Conservation (phyloP, 1,284 basidiomycete genomes). For the Filobasidium uniguttulatum region DNA sequence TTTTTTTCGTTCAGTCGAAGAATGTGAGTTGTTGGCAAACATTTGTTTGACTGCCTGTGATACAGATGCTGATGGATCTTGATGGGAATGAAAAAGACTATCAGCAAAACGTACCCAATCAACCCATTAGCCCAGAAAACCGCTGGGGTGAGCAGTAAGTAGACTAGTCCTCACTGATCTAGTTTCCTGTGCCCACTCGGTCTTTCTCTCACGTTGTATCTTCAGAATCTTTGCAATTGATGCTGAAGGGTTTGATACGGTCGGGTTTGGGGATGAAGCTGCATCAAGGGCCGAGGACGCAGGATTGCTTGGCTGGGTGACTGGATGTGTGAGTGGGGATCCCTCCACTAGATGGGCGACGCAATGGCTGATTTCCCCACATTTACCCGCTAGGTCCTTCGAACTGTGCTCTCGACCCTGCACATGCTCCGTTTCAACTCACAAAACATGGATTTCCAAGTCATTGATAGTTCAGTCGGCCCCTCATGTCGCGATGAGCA, state of each 20-base stretch:
- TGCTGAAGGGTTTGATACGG: slow-evolving; percentile 27
- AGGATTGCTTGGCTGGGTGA: slow-evolving; percentile 28
- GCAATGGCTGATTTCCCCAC: background rate
- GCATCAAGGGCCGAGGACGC: slow-evolving; percentile 21
- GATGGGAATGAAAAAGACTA: slow-evolving; percentile 17
- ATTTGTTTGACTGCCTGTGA: background rate
- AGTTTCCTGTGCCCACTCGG: no score
- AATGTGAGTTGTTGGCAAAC: slow-evolving; percentile 7
- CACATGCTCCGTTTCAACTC: slow-evolving; percentile 32
- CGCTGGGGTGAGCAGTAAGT: slow-evolving; percentile 31
- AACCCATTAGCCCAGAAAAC: slow-evolving; percentile 21
- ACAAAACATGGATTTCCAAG: slow-evolving; percentile 23
- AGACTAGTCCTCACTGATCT: no score
- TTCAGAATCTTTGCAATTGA: slow-evolving; percentile 28
- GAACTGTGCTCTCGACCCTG: slow-evolving; percentile 25
- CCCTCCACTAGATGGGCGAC: background rate
- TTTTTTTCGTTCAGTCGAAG: slow-evolving; percentile 17
- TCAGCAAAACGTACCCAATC: slow-evolving; percentile 24
- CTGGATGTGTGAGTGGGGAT: slow-evolving; percentile 21
- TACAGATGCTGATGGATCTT: background rate
- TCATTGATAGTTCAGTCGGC: slow-evolving; percentile 19
- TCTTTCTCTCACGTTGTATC: background rate
- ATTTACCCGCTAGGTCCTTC: slow-evolving; percentile 21
- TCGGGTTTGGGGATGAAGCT: slow-evolving; percentile 26
- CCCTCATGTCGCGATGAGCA: slow-evolving; percentile 3